Percentiles rank a stretch among this genome's conserved stretches.
Conservation (phyloP, 306 rosid species). For the Cucurbita moschata region DNA sequence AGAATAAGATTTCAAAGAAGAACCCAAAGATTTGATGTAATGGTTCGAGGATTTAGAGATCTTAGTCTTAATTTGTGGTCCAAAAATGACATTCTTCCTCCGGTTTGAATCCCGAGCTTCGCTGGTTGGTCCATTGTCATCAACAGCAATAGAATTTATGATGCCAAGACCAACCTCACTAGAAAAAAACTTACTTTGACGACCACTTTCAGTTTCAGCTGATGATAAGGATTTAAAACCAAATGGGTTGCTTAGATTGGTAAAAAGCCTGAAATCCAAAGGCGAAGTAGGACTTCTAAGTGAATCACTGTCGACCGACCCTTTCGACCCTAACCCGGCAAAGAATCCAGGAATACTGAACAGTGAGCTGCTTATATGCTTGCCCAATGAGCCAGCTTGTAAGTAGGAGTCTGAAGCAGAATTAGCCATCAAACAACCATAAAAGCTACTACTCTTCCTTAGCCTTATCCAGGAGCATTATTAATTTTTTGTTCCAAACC, state of each 20-base stretch:
- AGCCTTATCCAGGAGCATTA: background rate
- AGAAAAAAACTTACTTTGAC: conserved; percentile 29
- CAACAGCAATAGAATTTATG: conserved; percentile 38
- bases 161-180: conserved; percentile 64
- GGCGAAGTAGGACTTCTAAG: conserved; percentile 76
- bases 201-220: conserved; percentile 15
- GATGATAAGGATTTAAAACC: conserved; percentile 23
- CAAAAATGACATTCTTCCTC: conserved; percentile 57
- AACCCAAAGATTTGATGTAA: conserved; percentile 20
- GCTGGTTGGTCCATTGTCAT: conserved; percentile 27
- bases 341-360: conserved; percentile 53
- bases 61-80: conserved; percentile 45
- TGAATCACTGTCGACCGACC: conserved; percentile 43
- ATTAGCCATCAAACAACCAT: conserved; percentile 46
- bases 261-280: conserved; percentile 47
- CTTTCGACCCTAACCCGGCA: conserved; percentile 36
- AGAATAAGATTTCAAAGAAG: conserved; percentile 39
- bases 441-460: conserved; percentile 17
- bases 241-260: conserved; percentile 43
- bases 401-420: conserved; percentile 36
- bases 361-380: conserved; percentile 38
- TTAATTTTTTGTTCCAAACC: background rate
- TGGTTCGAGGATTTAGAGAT: conserved; percentile 22
- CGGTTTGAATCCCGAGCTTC: conserved; percentile 28
- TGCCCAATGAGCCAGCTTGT: conserved; percentile 30